A percentile compares a stretch with the other conserved stretches of the same genome.
phyloP scores from a whole-genome alignment of 495 filamentous ascomycete species.

The Penicillium macrosclerotiorum region DNA sequence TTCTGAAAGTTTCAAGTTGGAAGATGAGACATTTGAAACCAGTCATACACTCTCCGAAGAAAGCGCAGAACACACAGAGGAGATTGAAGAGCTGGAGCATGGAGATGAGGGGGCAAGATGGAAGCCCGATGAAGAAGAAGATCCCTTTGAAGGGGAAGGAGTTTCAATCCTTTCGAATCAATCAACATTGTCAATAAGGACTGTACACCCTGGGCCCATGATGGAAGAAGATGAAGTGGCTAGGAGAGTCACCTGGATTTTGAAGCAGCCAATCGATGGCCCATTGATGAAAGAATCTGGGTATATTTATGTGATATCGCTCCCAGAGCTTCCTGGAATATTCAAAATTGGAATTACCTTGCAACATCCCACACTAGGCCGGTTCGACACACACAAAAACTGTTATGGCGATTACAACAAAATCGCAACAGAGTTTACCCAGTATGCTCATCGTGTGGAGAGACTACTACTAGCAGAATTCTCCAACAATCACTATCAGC shows the following conservation, averaged over 20 bases:
- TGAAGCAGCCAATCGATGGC: background rate
- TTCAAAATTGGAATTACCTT: constrained; percentile 1
- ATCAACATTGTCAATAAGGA: background rate
- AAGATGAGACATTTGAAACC: too few relatives aligned
- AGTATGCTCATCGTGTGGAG: background rate
- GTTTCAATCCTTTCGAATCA: background rate
- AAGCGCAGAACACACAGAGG: too few relatives aligned
- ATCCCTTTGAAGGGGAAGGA: background rate
- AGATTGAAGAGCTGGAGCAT: too few relatives aligned
- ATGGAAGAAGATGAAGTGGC: constrained; percentile 1
- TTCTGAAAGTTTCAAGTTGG: background rate
- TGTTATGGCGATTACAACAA: background rate
- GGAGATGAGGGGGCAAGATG: too few relatives aligned
- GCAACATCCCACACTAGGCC: background rate
- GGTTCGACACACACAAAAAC: background rate
- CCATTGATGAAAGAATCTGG: background rate
- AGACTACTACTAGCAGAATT: background rate
- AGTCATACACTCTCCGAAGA: too few relatives aligned
- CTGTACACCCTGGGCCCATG: background rate
- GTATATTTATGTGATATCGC: constrained; percentile 1
- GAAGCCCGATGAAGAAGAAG: background rate
- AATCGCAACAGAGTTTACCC: background rate
- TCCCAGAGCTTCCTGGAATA: background rate
- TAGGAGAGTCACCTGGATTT: background rate
- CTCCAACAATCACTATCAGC: background rate